Percentiles rank a stretch among this genome's conserved stretches.
Conservation (phyloP, 257 asterid genomes). For the Linaria vulgaris region DNA sequence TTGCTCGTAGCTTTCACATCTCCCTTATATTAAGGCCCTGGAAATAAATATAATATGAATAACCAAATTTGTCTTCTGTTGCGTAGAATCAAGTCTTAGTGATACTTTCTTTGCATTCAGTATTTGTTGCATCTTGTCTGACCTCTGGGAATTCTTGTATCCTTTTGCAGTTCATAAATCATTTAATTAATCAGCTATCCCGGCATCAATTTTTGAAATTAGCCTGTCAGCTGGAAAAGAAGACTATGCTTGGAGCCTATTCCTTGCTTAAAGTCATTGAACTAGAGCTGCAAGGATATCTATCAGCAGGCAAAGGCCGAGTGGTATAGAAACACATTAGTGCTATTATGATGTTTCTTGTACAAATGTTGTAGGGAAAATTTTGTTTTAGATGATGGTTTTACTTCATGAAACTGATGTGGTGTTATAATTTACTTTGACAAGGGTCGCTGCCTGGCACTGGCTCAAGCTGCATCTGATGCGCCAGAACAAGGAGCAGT, state of each 20-base stretch:
- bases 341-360: slow-evolving; percentile 3
- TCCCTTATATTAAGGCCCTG: background rate
- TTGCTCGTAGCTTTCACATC: background rate
- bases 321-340: slow-evolving; percentile 58
- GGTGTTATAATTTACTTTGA: slow-evolving; percentile 17
- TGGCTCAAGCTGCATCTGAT: slow-evolving; percentile 89
- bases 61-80: background rate
- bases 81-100: slow-evolving; percentile 17
- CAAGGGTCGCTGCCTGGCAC: slow-evolving; percentile 78
- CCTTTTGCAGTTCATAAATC: slow-evolving; percentile 77
- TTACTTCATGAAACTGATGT: slow-evolving; percentile 16
- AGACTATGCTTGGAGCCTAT: slow-evolving; percentile 93
- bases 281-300: slow-evolving; percentile 88
- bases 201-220: slow-evolving; percentile 86
- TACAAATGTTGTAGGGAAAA: background rate
- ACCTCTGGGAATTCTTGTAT: slow-evolving; percentile 21
- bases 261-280: slow-evolving; percentile 88
- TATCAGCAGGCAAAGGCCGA: slow-evolving; percentile 85
- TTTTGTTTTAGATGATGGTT: background rate
- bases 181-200: slow-evolving; percentile 79
- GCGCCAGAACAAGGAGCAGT: slow-evolving; percentile 97
- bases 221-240: slow-evolving; percentile 94
- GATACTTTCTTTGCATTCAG: background rate
- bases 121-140: slow-evolving; percentile 21
- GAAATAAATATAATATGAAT: too few species aligned